Percentiles rank a stretch among this genome's conserved stretches.
These are phyloP conservation scores for Aspergillus transmontanensis DNA, from an alignment of 2,329 filamentous ascomycete species.

Conservation along the genomic window DNA sequence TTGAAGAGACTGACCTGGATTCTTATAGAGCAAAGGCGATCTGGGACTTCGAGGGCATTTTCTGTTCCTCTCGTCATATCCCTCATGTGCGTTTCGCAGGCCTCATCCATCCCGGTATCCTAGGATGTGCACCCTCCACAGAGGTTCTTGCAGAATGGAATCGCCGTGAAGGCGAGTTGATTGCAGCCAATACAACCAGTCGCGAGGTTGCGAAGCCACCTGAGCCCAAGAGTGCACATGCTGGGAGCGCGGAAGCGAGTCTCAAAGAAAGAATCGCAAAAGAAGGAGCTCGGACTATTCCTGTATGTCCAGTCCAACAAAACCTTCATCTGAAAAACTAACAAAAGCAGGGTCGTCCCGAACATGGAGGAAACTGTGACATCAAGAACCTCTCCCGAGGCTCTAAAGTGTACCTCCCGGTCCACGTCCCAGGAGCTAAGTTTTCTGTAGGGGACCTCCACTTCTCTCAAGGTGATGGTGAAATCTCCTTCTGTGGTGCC, in stretches of 20 bases:
- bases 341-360: conserved; percentile 63
- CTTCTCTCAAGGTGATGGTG: conserved; percentile 85
- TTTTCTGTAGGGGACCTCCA: conserved; percentile 89
- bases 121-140: conserved; percentile 82
- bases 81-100: conserved; percentile 85
- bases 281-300: conserved; percentile 84
- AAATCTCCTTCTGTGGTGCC: conserved; percentile 85
- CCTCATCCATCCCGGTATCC: conserved; percentile 86
- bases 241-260: conserved; percentile 62
- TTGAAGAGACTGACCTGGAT: neutral
- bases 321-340: neutral
- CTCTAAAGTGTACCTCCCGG: conserved; percentile 81
- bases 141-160: conserved; percentile 84
- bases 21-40: conserved; percentile 64
- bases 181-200: conserved; percentile 65
- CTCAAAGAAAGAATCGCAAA: conserved; percentile 68
- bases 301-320: conserved; percentile 44
- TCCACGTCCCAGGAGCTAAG: conserved; percentile 84
- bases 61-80: conserved; percentile 83
- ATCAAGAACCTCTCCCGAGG: conserved; percentile 84
- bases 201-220: conserved; percentile 79
- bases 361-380: conserved; percentile 89
- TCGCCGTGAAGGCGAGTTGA: conserved; percentile 76
- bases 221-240: conserved; percentile 70
- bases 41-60: conserved; percentile 77